These are phyloP conservation scores for Polytrichum commune DNA, from an alignment of 225 moss, liverwort and hornwort genomes.

Conservation along the genomic window DNA sequence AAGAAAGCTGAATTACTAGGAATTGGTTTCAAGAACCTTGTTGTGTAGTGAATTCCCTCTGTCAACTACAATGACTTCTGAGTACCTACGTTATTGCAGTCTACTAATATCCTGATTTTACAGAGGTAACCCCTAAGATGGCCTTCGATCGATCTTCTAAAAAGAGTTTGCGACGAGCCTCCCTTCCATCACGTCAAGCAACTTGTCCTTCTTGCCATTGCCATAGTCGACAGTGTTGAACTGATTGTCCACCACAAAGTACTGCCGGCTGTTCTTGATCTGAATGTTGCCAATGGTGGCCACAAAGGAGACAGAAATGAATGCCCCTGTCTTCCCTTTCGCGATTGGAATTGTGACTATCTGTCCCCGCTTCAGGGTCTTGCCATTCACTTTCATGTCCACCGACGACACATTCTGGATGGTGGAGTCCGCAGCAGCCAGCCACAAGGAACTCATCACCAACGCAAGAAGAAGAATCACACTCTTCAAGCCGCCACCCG, in stretches of 20 bases:
- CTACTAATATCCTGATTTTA: too few species aligned
- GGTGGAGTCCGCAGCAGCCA: conserved; percentile 8
- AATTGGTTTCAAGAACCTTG: too few species aligned
- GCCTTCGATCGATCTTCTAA: background rate
- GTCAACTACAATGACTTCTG: too few species aligned
- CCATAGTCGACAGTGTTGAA: conserved; percentile 8
- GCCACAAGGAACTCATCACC: conserved; percentile 1
- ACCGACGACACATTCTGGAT: conserved; percentile 5
- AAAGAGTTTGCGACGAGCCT: background rate
- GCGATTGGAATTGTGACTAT: background rate
- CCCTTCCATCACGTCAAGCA: conserved; percentile 2
- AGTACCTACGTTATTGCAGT: too few species aligned
- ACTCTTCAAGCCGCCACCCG: background rate
- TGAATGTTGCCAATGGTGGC: background rate
- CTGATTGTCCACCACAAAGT: conserved; percentile 9
- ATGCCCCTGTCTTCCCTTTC: background rate
- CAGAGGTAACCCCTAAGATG: too few species aligned
- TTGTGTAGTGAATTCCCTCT: too few species aligned
- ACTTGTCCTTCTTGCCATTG: conserved; percentile 1
- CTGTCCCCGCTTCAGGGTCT: background rate
- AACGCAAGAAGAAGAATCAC: background rate
- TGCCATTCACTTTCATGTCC: conserved; percentile 9
- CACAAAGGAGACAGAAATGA: background rate
- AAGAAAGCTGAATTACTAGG: too few species aligned
- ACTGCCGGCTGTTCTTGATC: background rate